These are phyloP conservation scores for Hordeum marinum DNA, from an alignment of 176 grass and related monocot genomes.

Conservation along the genomic window DNA sequence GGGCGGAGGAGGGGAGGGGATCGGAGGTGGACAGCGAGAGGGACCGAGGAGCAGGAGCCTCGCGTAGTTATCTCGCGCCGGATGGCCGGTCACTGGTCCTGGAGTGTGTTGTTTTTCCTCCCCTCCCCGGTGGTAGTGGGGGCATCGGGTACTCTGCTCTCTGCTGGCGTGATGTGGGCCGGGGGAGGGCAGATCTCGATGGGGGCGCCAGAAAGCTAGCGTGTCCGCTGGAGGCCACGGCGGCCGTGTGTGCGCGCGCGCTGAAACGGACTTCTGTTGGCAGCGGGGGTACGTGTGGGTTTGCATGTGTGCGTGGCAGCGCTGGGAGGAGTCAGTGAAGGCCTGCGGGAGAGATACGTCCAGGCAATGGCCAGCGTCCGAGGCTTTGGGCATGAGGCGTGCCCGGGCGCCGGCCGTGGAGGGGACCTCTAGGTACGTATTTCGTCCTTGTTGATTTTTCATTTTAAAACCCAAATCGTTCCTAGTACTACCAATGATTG, in stretches of 20 bases:
- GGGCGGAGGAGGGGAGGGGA: neutral
- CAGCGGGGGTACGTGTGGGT: neutral
- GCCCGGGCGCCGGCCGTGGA: too few relatives aligned
- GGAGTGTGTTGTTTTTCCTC: neutral
- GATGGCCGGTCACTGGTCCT: neutral
- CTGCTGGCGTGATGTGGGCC: neutral
- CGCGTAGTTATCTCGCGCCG: neutral
- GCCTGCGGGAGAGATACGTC: neutral
- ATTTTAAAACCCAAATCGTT: too few relatives aligned
- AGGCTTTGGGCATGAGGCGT: neutral
- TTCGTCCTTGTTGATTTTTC: too few relatives aligned
- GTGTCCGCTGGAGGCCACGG: neutral
- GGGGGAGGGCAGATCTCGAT: constrained; percentile 1
- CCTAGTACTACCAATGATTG: too few relatives aligned
- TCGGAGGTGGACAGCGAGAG: neutral
- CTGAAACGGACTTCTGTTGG: neutral
- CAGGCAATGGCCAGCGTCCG: neutral
- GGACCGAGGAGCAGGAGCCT: neutral
- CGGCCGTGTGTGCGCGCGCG: neutral
- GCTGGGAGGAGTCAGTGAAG: neutral
- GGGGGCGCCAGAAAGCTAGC: neutral
- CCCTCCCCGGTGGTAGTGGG: neutral
- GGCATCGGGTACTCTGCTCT: neutral
- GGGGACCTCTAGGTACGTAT: too few relatives aligned
- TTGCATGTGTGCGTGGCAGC: constrained; percentile 30